These are phyloP conservation scores for Cichorium intybus DNA, from an alignment of 140 eudicot species.

Conservation along the genomic window DNA sequence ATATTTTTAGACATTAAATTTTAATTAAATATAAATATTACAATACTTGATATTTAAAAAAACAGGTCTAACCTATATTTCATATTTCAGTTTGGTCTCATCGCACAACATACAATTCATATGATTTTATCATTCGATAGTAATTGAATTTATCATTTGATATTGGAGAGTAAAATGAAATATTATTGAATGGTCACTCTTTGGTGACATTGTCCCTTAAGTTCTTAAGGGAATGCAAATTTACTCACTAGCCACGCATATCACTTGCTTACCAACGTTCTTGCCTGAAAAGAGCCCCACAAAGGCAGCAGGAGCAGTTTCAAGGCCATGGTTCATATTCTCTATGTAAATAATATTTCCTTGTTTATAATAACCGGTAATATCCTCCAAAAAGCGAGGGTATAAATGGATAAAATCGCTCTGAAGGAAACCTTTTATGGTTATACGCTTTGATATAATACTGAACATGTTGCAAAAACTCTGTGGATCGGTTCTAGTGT, in stretches of 20 bases:
- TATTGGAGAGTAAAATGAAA: too few species aligned
- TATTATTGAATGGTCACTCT: too few species aligned
- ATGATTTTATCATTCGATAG: too few species aligned
- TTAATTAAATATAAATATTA: too few species aligned
- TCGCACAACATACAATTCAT: too few species aligned
- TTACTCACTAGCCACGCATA: slow-evolving; percentile 47
- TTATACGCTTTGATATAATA: slow-evolving; percentile 50
- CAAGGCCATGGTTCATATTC: slow-evolving; percentile 66
- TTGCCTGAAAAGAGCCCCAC: slow-evolving; percentile 76
- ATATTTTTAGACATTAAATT: too few species aligned
- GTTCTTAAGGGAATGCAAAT: background rate
- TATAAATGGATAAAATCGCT: slow-evolving; percentile 53
- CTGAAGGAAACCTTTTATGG: slow-evolving; percentile 74
- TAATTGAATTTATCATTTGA: too few species aligned
- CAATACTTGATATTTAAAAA: too few species aligned
- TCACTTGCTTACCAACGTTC: slow-evolving; percentile 84
- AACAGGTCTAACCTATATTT: too few species aligned
- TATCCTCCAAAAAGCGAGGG: slow-evolving; percentile 54
- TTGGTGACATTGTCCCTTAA: too few species aligned
- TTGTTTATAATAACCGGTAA: slow-evolving; percentile 42
- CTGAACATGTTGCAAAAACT: slow-evolving; percentile 56
- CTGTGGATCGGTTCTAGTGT: slow-evolving; percentile 28
- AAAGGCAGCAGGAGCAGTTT: slow-evolving; percentile 73
- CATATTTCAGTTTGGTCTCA: too few species aligned
- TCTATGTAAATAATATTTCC: slow-evolving; percentile 72